Evolutionary conservation across 2,329 filamentous ascomycete species (phyloP).

Genomic region (Xylaria sp.): DNA sequence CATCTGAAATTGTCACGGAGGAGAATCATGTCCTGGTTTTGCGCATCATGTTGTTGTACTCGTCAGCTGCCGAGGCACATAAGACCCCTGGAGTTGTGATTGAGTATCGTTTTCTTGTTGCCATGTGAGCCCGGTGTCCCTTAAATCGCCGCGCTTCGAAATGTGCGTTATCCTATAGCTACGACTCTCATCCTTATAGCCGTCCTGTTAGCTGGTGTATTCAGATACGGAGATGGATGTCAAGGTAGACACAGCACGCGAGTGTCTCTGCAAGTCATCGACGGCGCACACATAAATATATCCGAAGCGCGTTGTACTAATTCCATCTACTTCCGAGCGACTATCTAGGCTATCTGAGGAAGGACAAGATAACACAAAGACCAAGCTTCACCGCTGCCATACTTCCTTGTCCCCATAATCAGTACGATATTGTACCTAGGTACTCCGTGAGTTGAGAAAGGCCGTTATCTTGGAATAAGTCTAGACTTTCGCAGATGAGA

Average conservation of each 20-base stretch:
- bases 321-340: not conserved
- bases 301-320: not conserved
- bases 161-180: no score
- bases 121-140: not conserved
- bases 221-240: no score
- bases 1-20: not conserved
- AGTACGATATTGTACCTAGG: not conserved
- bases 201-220: no score
- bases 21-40: not conserved
- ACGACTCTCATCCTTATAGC: no score
- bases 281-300: no score
- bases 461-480: constrained; percentile 7
- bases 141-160: not conserved
- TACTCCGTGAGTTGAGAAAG: constrained; percentile 7
- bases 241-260: no score
- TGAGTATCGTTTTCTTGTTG: not conserved
- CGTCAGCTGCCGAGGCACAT: no score
- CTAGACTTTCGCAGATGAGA: constrained; percentile 23
- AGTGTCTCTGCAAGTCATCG: no score
- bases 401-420: not conserved
- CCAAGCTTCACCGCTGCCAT: not conserved
- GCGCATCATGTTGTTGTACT: not conserved
- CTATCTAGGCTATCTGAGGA: not conserved
- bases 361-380: not conserved
- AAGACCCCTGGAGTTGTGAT: no score